Evolutionary conservation across 2,329 filamentous ascomycete species (phyloP), one percentile per base, ranked within the genome.

Genomic region (Xylariaceae sp.): DNA sequence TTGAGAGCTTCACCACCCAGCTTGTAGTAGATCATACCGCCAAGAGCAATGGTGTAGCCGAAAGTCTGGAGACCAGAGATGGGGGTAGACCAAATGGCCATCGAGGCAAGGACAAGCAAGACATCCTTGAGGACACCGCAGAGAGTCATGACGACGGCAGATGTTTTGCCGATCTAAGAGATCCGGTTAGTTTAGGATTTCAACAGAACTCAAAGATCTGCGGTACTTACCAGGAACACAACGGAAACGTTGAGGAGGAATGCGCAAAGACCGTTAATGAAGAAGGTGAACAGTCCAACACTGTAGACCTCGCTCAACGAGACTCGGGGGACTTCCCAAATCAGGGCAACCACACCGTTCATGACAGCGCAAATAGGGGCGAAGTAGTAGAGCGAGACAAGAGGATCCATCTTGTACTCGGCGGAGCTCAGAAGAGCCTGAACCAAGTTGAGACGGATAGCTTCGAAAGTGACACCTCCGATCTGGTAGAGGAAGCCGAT

Each of bases 341-440:
- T 77, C 37, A 93, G 77, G 57, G 88, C 88, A 52, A 92, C 83
- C 10, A 84, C 72, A 67, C 87, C 84, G 78, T 94, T 94, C 85
- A 94, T 92, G 72, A 84, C 77, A 52, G 90, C 90, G 75, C 90
- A 94, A 58, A 91, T 86, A 13, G 90, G 90, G 1, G 90, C 90
- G 69, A 92, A 94, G 81, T 94, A 94, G 83, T 94, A 94, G 10
- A 94, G 84, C 35, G 90, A 94, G 57, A 94, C 90, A 18, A 94
- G 80, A 15, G 90, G 90, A 73, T 94, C 90, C 90, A 94, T 94
- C 84, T 93, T 93, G 83, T 88, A 93, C 76, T 93, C 89, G 54
- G 87, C 82, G 48, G 87, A 89, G 79, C 87, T 92, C 68, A 94
- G 83, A 51, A 94, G 82, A 61, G 87, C 86, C 79, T 93, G 87